phyloP scores from a whole-genome alignment of 176 grass and related monocot genomes.

The Typha latifolia region DNA sequence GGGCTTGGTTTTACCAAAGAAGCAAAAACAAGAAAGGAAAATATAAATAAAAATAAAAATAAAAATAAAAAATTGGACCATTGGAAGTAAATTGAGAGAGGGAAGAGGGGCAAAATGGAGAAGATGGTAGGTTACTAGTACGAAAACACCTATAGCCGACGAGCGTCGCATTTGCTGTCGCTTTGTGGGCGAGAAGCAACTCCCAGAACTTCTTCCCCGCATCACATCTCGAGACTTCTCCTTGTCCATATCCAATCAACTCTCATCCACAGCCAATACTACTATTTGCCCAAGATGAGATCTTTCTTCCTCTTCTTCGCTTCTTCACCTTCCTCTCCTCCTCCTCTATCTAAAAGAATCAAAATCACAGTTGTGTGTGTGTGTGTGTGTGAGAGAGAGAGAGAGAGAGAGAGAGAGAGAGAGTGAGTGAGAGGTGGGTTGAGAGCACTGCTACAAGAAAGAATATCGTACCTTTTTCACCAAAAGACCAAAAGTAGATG shows the following conservation, averaged over 20 bases:
- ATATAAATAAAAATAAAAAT: background rate
- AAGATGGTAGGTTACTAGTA: background rate
- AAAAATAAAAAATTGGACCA: background rate
- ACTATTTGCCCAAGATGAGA: background rate
- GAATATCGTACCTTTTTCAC: background rate
- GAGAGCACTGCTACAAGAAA: background rate
- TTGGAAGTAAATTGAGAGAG: slow-evolving; percentile 3
- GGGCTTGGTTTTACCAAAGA: background rate
- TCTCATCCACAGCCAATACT: background rate
- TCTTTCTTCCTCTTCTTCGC: background rate
- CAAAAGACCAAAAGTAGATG: background rate
- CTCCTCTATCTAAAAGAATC: background rate
- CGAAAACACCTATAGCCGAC: background rate
- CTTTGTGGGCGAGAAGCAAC: slow-evolving; percentile 8
- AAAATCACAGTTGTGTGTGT: background rate
- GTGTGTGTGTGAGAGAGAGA: background rate
- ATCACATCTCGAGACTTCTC: slow-evolving; percentile 15
- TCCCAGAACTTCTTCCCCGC: slow-evolving; percentile 11
- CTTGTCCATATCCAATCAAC: slow-evolving; percentile 14
- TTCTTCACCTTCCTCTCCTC: background rate
- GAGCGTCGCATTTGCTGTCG: slow-evolving; percentile 1
- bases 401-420: background rate
- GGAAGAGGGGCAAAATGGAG: slow-evolving; percentile 3
- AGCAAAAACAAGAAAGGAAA: background rate
- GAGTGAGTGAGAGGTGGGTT: background rate